These are phyloP conservation scores for Rubia peregrina DNA, from an alignment of 305 asterid species.

Conservation along the genomic window DNA sequence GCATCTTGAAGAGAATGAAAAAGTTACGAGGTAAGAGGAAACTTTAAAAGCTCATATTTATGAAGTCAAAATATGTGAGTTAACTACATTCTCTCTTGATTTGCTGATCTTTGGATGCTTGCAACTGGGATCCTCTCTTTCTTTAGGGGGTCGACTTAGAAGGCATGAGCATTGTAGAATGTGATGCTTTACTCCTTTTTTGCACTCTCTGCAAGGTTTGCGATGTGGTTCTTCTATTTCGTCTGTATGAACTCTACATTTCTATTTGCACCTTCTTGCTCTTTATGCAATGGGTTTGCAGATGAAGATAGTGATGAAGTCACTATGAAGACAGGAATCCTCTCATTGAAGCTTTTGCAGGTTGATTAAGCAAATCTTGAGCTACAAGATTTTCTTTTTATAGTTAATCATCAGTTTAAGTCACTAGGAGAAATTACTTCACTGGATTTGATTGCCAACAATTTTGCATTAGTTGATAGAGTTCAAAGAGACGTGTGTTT, in stretches of 20 bases:
- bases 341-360: slow-evolving; percentile 98
- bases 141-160: slow-evolving; percentile 67
- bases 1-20: slow-evolving; percentile 88
- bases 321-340: slow-evolving; percentile 82
- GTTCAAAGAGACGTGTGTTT: neutral
- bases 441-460: neutral
- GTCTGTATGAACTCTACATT: slow-evolving; percentile 22
- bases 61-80: slow-evolving; percentile 5
- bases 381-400: slow-evolving; percentile 10
- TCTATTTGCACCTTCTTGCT: slow-evolving; percentile 25
- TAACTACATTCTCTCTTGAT: slow-evolving; percentile 15
- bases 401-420: neutral
- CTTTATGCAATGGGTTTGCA: slow-evolving; percentile 34
- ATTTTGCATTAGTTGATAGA: neutral
- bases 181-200: slow-evolving; percentile 90
- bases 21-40: slow-evolving; percentile 59
- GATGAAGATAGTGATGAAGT: slow-evolving; percentile 98
- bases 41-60: slow-evolving; percentile 12
- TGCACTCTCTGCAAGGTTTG: slow-evolving; percentile 99
- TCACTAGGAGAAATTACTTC: slow-evolving; percentile 1
- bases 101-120: slow-evolving; percentile 23
- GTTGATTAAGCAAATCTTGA: slow-evolving; percentile 36
- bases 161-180: slow-evolving; percentile 74
- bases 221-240: slow-evolving; percentile 17
- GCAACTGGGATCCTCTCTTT: slow-evolving; percentile 23